phyloP scores from a whole-genome alignment of 495 filamentous ascomycete genomes.

The Lophiostoma macrostomum region DNA sequence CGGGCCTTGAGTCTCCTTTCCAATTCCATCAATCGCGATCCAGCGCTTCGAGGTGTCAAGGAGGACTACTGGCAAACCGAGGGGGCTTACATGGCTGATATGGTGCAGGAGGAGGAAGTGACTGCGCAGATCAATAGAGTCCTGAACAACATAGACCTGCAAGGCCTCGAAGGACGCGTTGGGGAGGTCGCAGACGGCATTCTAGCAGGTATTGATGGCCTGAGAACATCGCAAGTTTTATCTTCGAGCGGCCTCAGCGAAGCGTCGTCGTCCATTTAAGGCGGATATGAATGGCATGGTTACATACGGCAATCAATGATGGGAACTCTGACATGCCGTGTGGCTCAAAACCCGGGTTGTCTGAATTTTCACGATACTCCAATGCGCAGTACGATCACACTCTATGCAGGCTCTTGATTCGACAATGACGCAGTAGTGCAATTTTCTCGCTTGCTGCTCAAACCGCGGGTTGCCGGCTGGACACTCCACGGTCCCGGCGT shows the following conservation, averaged over 20 bases:
- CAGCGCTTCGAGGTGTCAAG: conserved; percentile 50
- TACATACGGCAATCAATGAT: neutral
- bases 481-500: neutral
- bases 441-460: neutral
- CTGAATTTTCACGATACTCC: neutral
- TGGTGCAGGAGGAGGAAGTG: conserved; percentile 54
- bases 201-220: conserved; percentile 31
- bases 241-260: conserved; percentile 4
- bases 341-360: too few relatives aligned
- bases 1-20: conserved; percentile 53
- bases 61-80: conserved; percentile 59
- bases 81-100: conserved; percentile 37
- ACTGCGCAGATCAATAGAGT: conserved; percentile 51
- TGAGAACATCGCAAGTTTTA: conserved; percentile 8
- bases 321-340: too few relatives aligned
- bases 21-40: conserved; percentile 59
- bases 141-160: conserved; percentile 51
- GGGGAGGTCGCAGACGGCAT: conserved; percentile 52
- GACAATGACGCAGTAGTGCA: neutral
- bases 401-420: neutral
- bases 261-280: neutral
- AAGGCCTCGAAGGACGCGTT: conserved; percentile 51
- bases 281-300: conserved; percentile 11
- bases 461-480: conserved; percentile 8
- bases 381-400: neutral